A percentile compares a stretch with the other conserved stretches of the same genome.
These are phyloP conservation scores for Toxicodendron radicans DNA, from an alignment of 345 rosid genomes.

Conservation along the genomic window DNA sequence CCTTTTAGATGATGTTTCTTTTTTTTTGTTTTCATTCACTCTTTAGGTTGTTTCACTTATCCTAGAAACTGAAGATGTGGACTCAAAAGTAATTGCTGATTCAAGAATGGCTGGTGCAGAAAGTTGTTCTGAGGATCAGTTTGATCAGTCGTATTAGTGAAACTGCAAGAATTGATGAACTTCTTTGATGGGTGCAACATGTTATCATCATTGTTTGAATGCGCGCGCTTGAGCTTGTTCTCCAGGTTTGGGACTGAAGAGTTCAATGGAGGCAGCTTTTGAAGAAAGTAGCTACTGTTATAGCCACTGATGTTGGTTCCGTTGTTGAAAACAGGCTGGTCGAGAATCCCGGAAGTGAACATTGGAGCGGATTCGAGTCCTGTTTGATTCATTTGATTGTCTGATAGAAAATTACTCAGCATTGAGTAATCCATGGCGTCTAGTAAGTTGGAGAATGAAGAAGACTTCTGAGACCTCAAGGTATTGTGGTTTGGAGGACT, in stretches of 20 bases:
- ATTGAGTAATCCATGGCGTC: constrained; percentile 75
- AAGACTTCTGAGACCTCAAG: constrained; percentile 63
- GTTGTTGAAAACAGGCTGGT: constrained; percentile 29
- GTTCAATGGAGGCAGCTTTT: constrained; percentile 57
- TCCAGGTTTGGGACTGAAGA: constrained; percentile 32
- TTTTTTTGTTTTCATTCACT: not conserved
- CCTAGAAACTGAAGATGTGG: constrained; percentile 61
- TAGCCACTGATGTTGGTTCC: constrained; percentile 18
- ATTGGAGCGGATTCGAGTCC: constrained; percentile 40
- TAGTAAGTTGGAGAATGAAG: constrained; percentile 72
- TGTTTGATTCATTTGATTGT: constrained; percentile 35
- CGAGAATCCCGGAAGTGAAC: constrained; percentile 14
- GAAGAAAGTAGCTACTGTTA: constrained; percentile 37
- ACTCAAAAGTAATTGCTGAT: constrained; percentile 52
- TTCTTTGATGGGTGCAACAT: constrained; percentile 46
- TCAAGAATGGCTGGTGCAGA: constrained; percentile 45
- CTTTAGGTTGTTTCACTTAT: constrained; percentile 21
- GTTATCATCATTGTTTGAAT: constrained; percentile 40
- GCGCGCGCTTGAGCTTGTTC: constrained; percentile 55
- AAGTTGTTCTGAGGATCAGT: constrained; percentile 45
- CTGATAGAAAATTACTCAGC: constrained; percentile 54
- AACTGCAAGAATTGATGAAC: constrained; percentile 43
- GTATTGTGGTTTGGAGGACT: constrained; percentile 29
- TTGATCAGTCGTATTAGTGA: constrained; percentile 41
- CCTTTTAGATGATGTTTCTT: not conserved